Evolutionary conservation across 2,329 filamentous ascomycete species (phyloP), one percentile per base, ranked within the genome.

Genomic region (Penicillium sp.): DNA sequence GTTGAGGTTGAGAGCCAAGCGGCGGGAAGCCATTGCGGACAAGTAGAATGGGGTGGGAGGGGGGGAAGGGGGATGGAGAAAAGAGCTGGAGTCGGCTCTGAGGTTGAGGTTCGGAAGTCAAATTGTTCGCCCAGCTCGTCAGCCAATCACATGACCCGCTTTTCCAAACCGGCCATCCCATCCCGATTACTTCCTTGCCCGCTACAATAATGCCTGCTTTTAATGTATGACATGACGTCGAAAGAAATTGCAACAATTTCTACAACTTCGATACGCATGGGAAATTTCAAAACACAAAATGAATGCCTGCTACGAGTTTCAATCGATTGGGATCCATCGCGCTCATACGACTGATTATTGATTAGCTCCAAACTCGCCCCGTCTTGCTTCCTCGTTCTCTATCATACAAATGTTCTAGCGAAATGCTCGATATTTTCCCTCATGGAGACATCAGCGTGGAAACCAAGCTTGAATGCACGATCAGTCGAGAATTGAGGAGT

Each of bases 1-100:
- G 81, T 92, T 87, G 76, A 98, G 87, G 85, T 93, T 96, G 81
- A 96, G 87, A 85, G 93, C 93, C 83, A 98, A 88, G 89, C 92
- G 91, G 87, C 93, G 88, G 81, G 94, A 96, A 84, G 94, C 94
- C 94, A 98, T 97, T 78, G 78, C 74, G 72, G 65, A 63, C 66
- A 56, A 60, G 60, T 75, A 70, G 62, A 72, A 70, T 73, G 60
- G 60, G 43, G 72, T 71, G 67, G 64, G 67, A 68, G 68, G 67
- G 68, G 31, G 70, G 80, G 80, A 76, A 77, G 78, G 79, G 75
- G 77, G 78, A 65, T 63, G 77, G 76, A 77, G 78, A 76, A 77
- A 78, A 79, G 78, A 76, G 74, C 66, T 75, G 71, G 70, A 70
- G 70, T 71, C 70, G 51, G 68, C 66, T 63, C 66, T 67, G 72